Conservation (phyloP, 805 yeast species). For the Sugiyamaella marilandica region DNA sequence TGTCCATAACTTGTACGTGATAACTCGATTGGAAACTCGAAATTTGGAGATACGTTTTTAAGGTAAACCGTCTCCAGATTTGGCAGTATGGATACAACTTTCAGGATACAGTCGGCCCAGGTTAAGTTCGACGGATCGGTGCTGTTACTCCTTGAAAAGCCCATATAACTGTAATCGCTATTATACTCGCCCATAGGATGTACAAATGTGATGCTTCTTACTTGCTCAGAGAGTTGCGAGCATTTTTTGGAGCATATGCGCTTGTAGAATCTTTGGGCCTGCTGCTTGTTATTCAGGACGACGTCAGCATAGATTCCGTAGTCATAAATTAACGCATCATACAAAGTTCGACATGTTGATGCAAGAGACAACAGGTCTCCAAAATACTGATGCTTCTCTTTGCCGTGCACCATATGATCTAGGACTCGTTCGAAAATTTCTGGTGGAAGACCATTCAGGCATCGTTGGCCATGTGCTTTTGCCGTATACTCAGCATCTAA, state of each 20-base stretch:
- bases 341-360: constrained; percentile 4
- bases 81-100: constrained; percentile 9
- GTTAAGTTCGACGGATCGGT: constrained; percentile 1
- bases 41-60: constrained; percentile 12
- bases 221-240: background rate
- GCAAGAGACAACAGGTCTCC: constrained; percentile 8
- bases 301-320: constrained; percentile 8
- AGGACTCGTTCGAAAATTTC: constrained; percentile 11
- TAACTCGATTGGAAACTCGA: background rate
- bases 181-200: constrained; percentile 5
- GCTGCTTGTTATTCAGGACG: constrained; percentile 6
- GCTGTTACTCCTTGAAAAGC: constrained; percentile 2
- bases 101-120: constrained; percentile 13
- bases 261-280: constrained; percentile 13
- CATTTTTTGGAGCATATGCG: constrained; percentile 6
- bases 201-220: constrained; percentile 2
- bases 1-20: background rate
- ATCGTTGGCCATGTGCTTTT: too few species aligned
- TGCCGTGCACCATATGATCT: constrained; percentile 1
- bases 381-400: background rate
- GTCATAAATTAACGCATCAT: constrained; percentile 1
- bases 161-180: constrained; percentile 1
- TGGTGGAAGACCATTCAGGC: constrained; percentile 6
- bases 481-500: too few species aligned
- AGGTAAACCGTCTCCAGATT: constrained; percentile 11